Evolutionary conservation across 345 rosid genomes (phyloP), one percentile per base, ranked within the genome.

Genomic region (Linum usitatissimum): DNA sequence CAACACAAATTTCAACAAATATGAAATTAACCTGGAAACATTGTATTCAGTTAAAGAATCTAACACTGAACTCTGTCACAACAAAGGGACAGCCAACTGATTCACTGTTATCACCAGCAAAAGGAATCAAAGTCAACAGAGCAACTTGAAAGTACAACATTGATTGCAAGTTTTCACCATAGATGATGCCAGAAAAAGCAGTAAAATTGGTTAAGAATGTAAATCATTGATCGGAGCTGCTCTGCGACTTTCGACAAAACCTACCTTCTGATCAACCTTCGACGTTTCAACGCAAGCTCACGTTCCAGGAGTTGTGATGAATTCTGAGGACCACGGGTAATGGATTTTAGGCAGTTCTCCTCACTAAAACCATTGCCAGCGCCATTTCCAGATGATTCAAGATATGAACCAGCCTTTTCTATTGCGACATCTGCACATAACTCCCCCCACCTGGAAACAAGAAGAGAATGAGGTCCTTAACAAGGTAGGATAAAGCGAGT

Each of bases 391-490:
- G 75, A 74, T 69, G 75, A 57, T 38, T 71, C 82, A 56, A 80
- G 62, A 70, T 78, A 90, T 58, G 67, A 70, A 70, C 86, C 84
- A 72, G 83, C 91, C 78, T 74, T 86, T 76, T 86, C 97, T 55
- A 85, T 61, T 60, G 82, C 88, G 42, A 79, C 78, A 84, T 92
- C 99, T 53, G 75, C 73, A 71, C 91, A 84, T 68, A 85, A 92
- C 17, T 85, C 91, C 72, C 85, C 84, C 97, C 97, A 92, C 39
- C 99, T 92, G 75, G 73, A 72, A 67, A 77, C 36, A 39, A 53
- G 8, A 51, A 21, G 66, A 18, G n/a, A 57, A 70, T 55, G 62
- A 66, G 56, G 70, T 55, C 21, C 23, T 55, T 55, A 19, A 8
- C 12, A 14, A 68, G 69, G n/a, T 53, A 53, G 17, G 6, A 39